Evolutionary conservation across 163 green algal species (phyloP), one percentile per base, ranked within the genome.

Genomic region (Coccomyxa subellipsoidea): DNA sequence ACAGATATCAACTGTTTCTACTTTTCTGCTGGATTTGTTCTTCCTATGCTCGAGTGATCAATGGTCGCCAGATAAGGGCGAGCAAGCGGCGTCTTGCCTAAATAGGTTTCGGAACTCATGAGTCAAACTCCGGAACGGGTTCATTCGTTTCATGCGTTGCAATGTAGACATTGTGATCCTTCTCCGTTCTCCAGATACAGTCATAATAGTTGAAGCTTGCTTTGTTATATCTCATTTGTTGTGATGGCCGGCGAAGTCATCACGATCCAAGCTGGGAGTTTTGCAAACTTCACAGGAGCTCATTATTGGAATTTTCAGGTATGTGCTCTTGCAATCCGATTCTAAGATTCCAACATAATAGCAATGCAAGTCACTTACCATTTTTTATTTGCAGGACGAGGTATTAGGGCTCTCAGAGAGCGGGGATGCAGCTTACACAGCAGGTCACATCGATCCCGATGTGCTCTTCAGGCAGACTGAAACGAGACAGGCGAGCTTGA

Each of bases 281-380:
- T 93, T 34, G 90, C 93, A 21, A 97, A 96, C 76, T 93, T 89
- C 71, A 88, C 94, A 0, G 94, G 91, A 4, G 84, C 94, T 3
- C 94, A 97, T 84, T 97, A 91, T 72, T 97, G 94, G 94, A 97
- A 97, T 81, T 81, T 97, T 9, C 93, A 96, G 90, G 94, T 92
- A 23, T n/a, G 73, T 32, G 25, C 18, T 37, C 39, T 54, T n/a
- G n/a, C n/a, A n/a, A n/a, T n/a, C n/a, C n/a, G n/a, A n/a, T n/a
- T n/a, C n/a, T n/a, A n/a, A n/a, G n/a, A n/a, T n/a, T n/a, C n/a
- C n/a, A n/a, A n/a, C n/a, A n/a, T n/a, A n/a, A n/a, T n/a, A n/a
- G n/a, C n/a, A n/a, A n/a, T n/a, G n/a, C n/a, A n/a, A n/a, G n/a
- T n/a, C n/a, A n/a, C n/a, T n/a, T n/a, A n/a, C n/a, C n/a, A n/a